phyloP scores from a whole-genome alignment of 495 filamentous ascomycete genomes.

The Cenococcum geophilum region DNA sequence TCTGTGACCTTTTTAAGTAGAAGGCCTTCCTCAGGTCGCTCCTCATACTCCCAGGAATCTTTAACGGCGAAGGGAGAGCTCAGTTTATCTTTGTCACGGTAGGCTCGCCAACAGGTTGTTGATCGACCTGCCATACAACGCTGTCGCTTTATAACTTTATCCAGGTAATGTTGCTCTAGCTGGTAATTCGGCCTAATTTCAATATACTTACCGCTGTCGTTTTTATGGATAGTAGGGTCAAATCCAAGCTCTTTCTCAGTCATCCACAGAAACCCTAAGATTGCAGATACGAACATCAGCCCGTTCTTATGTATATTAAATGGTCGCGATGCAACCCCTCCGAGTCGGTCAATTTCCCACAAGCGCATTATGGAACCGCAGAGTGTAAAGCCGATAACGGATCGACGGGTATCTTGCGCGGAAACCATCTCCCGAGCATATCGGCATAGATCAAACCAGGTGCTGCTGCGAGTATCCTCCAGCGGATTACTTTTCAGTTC shows the following conservation, averaged over 20 bases:
- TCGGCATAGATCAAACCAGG: background rate
- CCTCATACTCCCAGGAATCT: constrained; percentile 20
- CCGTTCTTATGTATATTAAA: background rate
- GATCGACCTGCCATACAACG: constrained; percentile 12
- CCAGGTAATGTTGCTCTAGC: background rate
- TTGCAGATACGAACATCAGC: background rate
- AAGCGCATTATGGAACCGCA: constrained; percentile 26
- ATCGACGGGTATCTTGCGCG: background rate
- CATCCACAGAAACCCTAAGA: constrained; percentile 1
- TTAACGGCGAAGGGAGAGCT: constrained; percentile 18
- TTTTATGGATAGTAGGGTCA: background rate
- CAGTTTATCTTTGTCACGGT: constrained; percentile 12
- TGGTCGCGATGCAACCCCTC: background rate
- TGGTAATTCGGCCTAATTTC: background rate
- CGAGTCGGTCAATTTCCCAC: constrained; percentile 16
- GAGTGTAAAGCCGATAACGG: constrained; percentile 23
- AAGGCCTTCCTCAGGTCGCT: constrained; percentile 18
- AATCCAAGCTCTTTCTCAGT: background rate
- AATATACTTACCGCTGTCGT: background rate
- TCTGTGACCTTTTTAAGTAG: too few relatives aligned
- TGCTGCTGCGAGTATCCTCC: background rate
- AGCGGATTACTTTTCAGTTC: constrained; percentile 1
- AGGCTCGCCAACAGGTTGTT: constrained; percentile 22
- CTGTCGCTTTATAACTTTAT: background rate
- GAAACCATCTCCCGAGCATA: background rate